These are phyloP conservation scores for Marchantia polymorpha DNA, from an alignment of 225 moss, liverwort and hornwort species.

Conservation along the genomic window DNA sequence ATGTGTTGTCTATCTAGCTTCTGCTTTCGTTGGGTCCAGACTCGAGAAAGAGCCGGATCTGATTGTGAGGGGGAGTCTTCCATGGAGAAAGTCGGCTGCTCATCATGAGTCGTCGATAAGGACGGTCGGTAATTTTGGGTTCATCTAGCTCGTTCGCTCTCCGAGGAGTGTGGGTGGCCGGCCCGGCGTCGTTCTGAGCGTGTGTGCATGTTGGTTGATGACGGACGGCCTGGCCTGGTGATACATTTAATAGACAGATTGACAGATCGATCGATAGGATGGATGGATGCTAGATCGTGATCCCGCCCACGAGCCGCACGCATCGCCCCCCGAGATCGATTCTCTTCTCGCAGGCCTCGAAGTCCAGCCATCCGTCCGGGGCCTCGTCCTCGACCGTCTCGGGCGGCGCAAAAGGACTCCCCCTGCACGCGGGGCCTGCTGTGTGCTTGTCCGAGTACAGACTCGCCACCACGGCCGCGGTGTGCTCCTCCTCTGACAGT, in stretches of 20 bases:
- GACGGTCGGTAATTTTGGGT: too few relatives aligned
- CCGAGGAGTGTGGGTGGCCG: neutral
- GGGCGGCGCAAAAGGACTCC: neutral
- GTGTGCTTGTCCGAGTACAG: constrained; percentile 31
- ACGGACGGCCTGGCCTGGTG: too few relatives aligned
- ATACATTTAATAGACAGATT: too few relatives aligned
- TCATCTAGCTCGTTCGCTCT: too few relatives aligned
- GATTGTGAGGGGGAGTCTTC: too few relatives aligned
- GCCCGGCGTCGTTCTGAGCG: neutral
- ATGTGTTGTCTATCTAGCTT: too few relatives aligned
- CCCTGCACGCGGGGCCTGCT: constrained; percentile 33
- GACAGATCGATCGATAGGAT: too few relatives aligned
- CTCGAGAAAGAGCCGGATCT: too few relatives aligned
- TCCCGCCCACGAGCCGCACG: neutral
- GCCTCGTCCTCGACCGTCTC: constrained; percentile 21
- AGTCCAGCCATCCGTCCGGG: constrained; percentile 43
- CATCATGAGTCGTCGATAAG: too few relatives aligned
- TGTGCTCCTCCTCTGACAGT: neutral
- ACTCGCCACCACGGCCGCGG: constrained; percentile 28
- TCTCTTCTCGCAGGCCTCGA: constrained; percentile 35
- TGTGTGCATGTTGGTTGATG: too few relatives aligned
- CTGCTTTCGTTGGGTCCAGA: too few relatives aligned
- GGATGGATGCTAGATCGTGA: neutral
- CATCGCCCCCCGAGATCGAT: constrained; percentile 31
- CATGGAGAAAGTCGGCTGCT: too few relatives aligned